Evolutionary conservation across 805 yeast genomes (phyloP).

Genomic region (Monosporozyma aerobia): DNA sequence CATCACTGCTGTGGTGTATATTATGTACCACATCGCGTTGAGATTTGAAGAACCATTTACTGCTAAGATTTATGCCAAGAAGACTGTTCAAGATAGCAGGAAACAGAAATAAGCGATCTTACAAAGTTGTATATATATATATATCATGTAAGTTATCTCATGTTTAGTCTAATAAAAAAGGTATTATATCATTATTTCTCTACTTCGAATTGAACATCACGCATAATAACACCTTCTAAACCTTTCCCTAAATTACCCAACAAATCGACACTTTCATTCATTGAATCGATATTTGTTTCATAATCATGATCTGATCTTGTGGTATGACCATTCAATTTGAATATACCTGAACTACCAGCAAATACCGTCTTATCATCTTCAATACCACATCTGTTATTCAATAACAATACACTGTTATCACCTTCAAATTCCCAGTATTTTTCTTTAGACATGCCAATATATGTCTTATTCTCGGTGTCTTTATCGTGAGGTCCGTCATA

Average conservation of each 20-base stretch:
- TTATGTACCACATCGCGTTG: constrained; percentile 79
- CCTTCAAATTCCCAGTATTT: constrained; percentile 21
- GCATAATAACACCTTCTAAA: constrained; percentile 50
- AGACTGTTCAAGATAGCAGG: constrained; percentile 27
- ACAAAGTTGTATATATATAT: neutral
- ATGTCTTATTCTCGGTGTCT: constrained; percentile 7
- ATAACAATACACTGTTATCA: constrained; percentile 34
- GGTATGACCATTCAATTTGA: constrained; percentile 40
- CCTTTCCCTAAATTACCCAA: constrained; percentile 55
- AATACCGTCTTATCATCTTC: constrained; percentile 47
- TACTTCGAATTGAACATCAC: constrained; percentile 43
- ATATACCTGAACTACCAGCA: constrained; percentile 59
- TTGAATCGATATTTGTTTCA: constrained; percentile 33
- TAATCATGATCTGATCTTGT: constrained; percentile 14
- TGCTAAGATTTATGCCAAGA: constrained; percentile 74
- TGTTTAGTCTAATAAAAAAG: too few relatives aligned
- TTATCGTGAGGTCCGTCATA: neutral
- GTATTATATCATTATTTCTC: neutral
- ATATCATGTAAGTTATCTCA: neutral
- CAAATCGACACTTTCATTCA: constrained; percentile 43
- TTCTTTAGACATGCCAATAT: constrained; percentile 15
- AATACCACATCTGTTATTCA: constrained; percentile 71
- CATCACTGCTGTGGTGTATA: constrained; percentile 60
- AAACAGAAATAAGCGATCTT: neutral
- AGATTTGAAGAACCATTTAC: constrained; percentile 95